phyloP scores from a whole-genome alignment of 2,329 filamentous ascomycete genomes.

The Aspergillus sp. region DNA sequence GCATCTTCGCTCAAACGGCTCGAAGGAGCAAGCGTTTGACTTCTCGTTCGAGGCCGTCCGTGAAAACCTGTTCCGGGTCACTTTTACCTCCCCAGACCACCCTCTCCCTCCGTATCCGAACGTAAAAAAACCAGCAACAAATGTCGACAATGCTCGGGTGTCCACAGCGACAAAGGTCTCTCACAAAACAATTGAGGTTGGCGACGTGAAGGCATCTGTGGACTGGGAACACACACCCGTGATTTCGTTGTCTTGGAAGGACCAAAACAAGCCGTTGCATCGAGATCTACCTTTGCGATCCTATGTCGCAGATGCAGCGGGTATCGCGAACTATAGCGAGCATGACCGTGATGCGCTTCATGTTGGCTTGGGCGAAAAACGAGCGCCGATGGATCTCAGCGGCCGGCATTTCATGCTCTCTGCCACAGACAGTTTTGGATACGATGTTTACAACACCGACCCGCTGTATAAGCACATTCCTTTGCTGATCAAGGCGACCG shows the following conservation, averaged over 20 bases:
- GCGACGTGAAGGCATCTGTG: constrained; percentile 54
- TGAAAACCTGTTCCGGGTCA: constrained; percentile 65
- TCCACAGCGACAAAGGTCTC: constrained; percentile 32
- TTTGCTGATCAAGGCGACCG: constrained; percentile 66
- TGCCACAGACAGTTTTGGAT: constrained; percentile 71
- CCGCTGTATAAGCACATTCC: constrained; percentile 76
- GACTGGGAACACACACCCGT: constrained; percentile 61
- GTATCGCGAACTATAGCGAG: constrained; percentile 64
- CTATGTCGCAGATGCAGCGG: constrained; percentile 61
- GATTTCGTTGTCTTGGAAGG: constrained; percentile 56
- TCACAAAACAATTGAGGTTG: constrained; percentile 48
- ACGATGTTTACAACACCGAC: constrained; percentile 69
- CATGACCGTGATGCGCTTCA: constrained; percentile 65
- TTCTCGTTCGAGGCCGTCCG: constrained; percentile 65
- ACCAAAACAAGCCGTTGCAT: constrained; percentile 55
- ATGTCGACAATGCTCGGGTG: constrained; percentile 35
- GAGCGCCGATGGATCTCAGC: constrained; percentile 70
- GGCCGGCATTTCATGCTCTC: constrained; percentile 66
- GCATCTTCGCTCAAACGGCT: constrained; percentile 44
- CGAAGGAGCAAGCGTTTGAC: constrained; percentile 44
- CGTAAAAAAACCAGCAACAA: constrained; percentile 45
- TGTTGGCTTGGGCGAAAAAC: constrained; percentile 70
- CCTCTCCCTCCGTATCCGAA: constrained; percentile 66
- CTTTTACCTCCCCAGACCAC: constrained; percentile 62
- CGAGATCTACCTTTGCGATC: constrained; percentile 64